Base-by-base conservation (phyloP, 257 asterid genomes). In the Plantago ovata region DNA sequence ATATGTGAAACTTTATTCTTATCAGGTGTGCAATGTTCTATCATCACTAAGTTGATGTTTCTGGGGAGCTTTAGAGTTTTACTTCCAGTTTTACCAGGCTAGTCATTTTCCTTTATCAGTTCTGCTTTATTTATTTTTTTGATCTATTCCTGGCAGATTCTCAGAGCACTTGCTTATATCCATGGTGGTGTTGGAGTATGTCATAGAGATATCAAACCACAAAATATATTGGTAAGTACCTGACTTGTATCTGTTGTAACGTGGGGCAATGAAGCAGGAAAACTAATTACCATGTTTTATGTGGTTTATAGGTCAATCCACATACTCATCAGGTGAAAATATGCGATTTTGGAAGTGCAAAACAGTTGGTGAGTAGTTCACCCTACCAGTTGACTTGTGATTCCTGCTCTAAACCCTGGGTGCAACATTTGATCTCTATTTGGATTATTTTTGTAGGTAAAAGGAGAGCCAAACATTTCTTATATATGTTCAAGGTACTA, bases 331-430 rank as follows among this genome's bases (percentile, higher is more conserved):
- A 90, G 72, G 95, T 90, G 61, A 90, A 90, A 69, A 69, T 90
- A 47, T 90, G 97, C 23, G 97, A 90, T 73, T 90, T 90, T 73
- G 97, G 97, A 71, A 90, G 97, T 70, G 97, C 97, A 7, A 90
- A 90, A 77, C 77, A 84, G 48, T 81, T 90, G 86, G 86, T 80
- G 39, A 10, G 83, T 63, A 32, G 38, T 7, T 13, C 47, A 33
- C 0, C 51, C 53, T 49, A 40, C 63, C 16, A 54, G 48, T 46
- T 21, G 18, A 15, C 55, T 11, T 61, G 38, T 32, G 7, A 47
- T 58, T 48, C 59, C 16, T 19, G 19, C 41, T 60, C 22, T 16
- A 16, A 16, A 42, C n/a, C 51, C 39, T 56, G 4, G 40, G 18
- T 61, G 16, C 52, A 33, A 49, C n/a, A 15, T 54, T 60, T 23